Conservation (phyloP, 2,329 filamentous ascomycete genomes). For the Colletotrichum eremochloae region DNA sequence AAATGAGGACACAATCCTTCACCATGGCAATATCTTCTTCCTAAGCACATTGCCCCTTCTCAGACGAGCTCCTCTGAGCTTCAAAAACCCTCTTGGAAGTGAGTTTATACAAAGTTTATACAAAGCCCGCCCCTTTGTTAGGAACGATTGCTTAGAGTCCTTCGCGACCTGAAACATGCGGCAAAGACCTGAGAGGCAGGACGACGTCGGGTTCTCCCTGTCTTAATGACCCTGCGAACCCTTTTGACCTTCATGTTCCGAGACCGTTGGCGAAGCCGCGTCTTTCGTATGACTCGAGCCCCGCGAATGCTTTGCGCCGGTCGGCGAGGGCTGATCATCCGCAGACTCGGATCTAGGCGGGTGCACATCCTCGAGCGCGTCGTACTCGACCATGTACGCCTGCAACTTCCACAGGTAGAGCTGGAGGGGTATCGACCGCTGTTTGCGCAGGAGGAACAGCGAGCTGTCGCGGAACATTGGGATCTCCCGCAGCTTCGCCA, state of each 20-base stretch:
- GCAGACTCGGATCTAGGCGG: background rate
- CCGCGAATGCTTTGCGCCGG: background rate
- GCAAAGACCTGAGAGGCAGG: no score
- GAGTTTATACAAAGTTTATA: fast-evolving
- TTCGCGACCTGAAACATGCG: no score
- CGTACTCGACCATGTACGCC: slow-evolving; percentile 59
- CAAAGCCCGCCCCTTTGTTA: no score
- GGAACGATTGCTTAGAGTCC: background rate
- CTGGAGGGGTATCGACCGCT: slow-evolving; percentile 59
- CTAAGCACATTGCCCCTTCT: background rate
- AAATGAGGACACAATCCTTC: no score
- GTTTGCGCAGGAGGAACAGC: slow-evolving; percentile 57
- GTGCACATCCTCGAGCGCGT: background rate
- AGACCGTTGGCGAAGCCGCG: background rate
- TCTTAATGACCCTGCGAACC: no score
- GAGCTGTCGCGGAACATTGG: slow-evolving; percentile 44
- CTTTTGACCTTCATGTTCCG: background rate
- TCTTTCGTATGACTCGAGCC: background rate
- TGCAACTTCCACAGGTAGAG: slow-evolving; percentile 70
- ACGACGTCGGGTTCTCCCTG: background rate
- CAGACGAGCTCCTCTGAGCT: background rate
- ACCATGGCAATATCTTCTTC: background rate
- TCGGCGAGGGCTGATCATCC: no score
- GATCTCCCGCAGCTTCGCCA: slow-evolving; percentile 52
- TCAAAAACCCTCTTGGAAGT: background rate